These are phyloP conservation scores for Termitomyces bulborhizus DNA, from an alignment of 768 basidiomycete species.

Conservation along the genomic window DNA sequence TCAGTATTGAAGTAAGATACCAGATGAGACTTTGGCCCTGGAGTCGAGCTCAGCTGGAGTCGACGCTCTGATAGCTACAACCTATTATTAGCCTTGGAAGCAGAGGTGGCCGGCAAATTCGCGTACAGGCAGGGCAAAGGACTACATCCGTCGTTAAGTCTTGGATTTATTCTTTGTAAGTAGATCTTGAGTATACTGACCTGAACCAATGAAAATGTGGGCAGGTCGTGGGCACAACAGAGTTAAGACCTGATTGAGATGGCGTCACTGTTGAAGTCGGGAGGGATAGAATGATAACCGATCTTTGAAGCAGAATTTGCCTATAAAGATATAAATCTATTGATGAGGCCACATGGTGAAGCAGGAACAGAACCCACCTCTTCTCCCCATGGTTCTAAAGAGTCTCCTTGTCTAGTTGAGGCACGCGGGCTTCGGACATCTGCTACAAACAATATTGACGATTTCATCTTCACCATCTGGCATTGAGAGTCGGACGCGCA, in stretches of 20 bases:
- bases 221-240: conserved; percentile 55
- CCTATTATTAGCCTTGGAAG: conserved; percentile 54
- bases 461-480: conserved; percentile 88
- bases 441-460: conserved; percentile 74
- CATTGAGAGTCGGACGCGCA: conserved; percentile 84
- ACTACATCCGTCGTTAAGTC: conserved; percentile 33
- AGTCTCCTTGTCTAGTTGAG: conserved; percentile 66
- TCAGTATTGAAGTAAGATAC: background rate
- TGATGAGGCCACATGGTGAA: conserved; percentile 10
- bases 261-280: conserved; percentile 76
- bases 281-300: conserved; percentile 71
- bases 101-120: conserved; percentile 34
- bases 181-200: conserved; percentile 28
- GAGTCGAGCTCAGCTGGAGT: conserved; percentile 82
- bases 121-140: conserved; percentile 83
- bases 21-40: conserved; percentile 65
- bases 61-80: conserved; percentile 85
- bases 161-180: background rate
- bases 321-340: conserved; percentile 32
- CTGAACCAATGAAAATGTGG: conserved; percentile 85
- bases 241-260: conserved; percentile 56
- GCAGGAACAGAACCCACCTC: conserved; percentile 49
- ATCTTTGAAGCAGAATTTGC: conserved; percentile 81
- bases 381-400: conserved; percentile 81
- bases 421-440: conserved; percentile 73